Base-by-base conservation (phyloP, 2,329 filamentous ascomycete species). In the Dichotomopilus funicola region DNA sequence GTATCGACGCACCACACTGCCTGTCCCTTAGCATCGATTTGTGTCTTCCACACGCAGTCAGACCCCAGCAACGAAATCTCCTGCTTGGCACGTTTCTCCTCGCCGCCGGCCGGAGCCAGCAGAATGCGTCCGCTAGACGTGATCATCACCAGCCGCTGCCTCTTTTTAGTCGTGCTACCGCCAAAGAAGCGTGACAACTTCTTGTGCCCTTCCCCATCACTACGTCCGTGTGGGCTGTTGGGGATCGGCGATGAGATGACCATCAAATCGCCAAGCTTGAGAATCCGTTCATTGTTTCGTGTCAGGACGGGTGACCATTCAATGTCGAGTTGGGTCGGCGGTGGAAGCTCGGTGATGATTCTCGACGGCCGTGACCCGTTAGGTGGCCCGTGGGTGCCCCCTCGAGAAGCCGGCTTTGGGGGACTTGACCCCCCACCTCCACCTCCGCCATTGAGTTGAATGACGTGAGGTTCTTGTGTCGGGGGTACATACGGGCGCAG, bases 301-400 rank as follows among this genome's bases (percentile, higher is more conserved):
- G 89, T 96, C 54, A 99, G 76, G 4, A 99, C 91, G 0, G 94
- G 94, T 0, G 92, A 96, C 94, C 94, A 99, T 72, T 99, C 94
- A 55, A 99, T 95, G 67, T 99, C 94, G 33, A 99, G 77, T 70
- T 97, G 94, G 50, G 89, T 96, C 0, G 94, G 94, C n/a, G 94
- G 92, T 12, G 94, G 91, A 8, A 99, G 78, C 70, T 99, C 94
- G 1, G 94, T 97, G 58, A 99, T 95, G 58, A 96, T 85, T 59
- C 91, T 80, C 1, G 88, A 80, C 36, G 91, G 87, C 54, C 90
- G 77, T 33, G 75, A 73, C 38, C 75, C 76, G 52, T 79, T 81
- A 1, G 69, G 69, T 51, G 69, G 72, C 62, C 71, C 71, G 33
- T 72, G 63, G 45, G 63, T 62, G 9, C 65, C 63, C 57, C 69